Evolutionary conservation across 148 eudicot genomes (phyloP), one percentile per base, ranked within the genome.

Genomic region (Rhododendron molle): DNA sequence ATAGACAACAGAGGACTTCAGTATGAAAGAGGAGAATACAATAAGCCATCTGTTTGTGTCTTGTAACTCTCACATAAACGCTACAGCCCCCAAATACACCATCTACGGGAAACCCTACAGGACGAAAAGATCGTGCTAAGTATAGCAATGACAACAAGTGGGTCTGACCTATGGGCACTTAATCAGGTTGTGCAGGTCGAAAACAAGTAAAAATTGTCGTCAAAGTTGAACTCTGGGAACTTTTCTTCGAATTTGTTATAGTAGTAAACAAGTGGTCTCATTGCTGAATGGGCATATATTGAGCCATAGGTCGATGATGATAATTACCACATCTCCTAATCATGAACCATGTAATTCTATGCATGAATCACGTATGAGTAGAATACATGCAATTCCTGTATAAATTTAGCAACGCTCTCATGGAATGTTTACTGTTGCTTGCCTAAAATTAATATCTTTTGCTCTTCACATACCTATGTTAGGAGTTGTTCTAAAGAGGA

Each of bases 401-500:
- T 38, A 76, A 76, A 38, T 36, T 5, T 36, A 14, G 36, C 40
- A 32, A 73, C 16, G 28, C 38, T 73, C 32, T 34, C 44, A 32
- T 15, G 44, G 78, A 13, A 30, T 26, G 34, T 21, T 34, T 82
- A 10, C 40, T 65, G 4, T 15, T 62, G 54, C 54, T 40, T 43
- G 14, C 30, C 23, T 28, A 8, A 1, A 5, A 40, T 40, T 40
- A 40, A 2, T 67, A 54, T 21, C 38, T 80, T 38, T 78, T 78
- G 81, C 46, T 30, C 58, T 84, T 71, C 30, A 58, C 54, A 36
- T 38, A 67, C n/a, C 69, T 32, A 56, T 82, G 54, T 12, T 47
- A 95, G 99, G 99, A 88, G 90, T 81, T 78, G 81, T 92, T 69
- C 82, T 89, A 76, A 88, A 20, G 36, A 93, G 99, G 88, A 92